Conservation (phyloP, 2,329 filamentous ascomycete species). For the Penicillium sp. region DNA sequence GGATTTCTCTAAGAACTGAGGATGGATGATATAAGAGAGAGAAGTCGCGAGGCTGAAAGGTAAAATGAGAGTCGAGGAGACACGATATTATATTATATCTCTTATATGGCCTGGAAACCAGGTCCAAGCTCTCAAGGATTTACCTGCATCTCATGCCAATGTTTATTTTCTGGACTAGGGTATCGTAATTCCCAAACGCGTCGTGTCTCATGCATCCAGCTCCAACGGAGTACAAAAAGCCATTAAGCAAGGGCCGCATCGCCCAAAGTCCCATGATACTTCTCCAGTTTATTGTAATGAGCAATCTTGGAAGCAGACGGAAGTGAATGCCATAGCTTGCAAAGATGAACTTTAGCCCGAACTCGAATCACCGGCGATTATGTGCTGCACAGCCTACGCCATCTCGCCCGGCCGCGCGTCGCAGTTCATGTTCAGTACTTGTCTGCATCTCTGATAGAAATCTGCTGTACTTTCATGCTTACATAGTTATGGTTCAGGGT, state of each 20-base stretch:
- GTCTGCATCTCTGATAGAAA: conserved; percentile 9
- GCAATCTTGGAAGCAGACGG: neutral
- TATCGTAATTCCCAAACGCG: conserved; percentile 13
- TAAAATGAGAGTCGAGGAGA: conserved; percentile 2
- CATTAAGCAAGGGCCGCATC: conserved; percentile 4
- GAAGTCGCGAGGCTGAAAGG: conserved; percentile 2
- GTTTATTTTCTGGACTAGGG: conserved; percentile 13
- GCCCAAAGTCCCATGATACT: neutral
- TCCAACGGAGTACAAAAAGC: conserved; percentile 13
- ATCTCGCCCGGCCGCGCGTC: conserved; percentile 20
- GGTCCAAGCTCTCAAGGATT: neutral
- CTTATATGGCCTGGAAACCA: neutral
- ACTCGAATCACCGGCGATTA: conserved; percentile 9
- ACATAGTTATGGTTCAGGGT: neutral
- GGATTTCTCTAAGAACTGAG: neutral
- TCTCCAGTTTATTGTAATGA: neutral
- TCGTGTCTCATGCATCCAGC: conserved; percentile 13
- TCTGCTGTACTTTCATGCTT: neutral
- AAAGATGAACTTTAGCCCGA: conserved; percentile 6
- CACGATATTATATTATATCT: conserved; percentile 10
- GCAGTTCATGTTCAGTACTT: conserved; percentile 16
- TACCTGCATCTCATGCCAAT: conserved; percentile 2
- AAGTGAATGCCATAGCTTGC: conserved; percentile 5
- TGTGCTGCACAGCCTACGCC: conserved; percentile 10
- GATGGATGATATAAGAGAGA: neutral